phyloP scores from a whole-genome alignment of 2,329 filamentous ascomycete species.

The Fusarium sp. region DNA sequence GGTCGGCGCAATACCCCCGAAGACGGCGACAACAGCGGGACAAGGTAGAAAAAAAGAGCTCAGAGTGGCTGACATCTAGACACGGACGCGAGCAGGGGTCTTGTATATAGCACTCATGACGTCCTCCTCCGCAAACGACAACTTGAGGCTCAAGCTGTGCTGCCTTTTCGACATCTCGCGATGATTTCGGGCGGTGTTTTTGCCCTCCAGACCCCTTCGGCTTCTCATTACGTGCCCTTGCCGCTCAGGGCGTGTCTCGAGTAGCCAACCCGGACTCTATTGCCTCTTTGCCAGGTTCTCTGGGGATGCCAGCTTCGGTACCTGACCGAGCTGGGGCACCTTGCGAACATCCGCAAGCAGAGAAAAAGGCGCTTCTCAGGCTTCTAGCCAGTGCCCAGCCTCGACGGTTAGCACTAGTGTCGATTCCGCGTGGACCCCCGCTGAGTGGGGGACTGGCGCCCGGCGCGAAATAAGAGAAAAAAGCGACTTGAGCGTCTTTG shows the following conservation, averaged over 20 bases:
- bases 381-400: constrained; percentile 40
- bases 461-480: constrained; percentile 9
- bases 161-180: constrained; percentile 31
- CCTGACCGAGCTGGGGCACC: constrained; percentile 48
- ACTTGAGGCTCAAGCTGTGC: constrained; percentile 35
- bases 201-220: constrained; percentile 13
- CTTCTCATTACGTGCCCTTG: constrained; percentile 23
- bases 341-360: constrained; percentile 41
- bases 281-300: constrained; percentile 35
- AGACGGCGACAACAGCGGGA: constrained; percentile 28
- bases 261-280: constrained; percentile 15
- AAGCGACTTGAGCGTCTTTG: neutral
- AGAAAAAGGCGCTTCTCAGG: constrained; percentile 25
- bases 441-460: constrained; percentile 30
- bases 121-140: constrained; percentile 5
- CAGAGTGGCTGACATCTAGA: constrained; percentile 41
- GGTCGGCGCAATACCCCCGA: constrained; percentile 24
- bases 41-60: constrained; percentile 22
- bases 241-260: constrained; percentile 40
- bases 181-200: constrained; percentile 37
- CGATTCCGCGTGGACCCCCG: constrained; percentile 39
- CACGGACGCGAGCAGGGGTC: constrained; percentile 36
- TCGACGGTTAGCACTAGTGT: constrained; percentile 42
- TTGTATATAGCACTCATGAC: constrained; percentile 11
- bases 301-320: constrained; percentile 42